phyloP scores from a whole-genome alignment of 106 monocot genomes.

The Dendrobium huoshanense region DNA sequence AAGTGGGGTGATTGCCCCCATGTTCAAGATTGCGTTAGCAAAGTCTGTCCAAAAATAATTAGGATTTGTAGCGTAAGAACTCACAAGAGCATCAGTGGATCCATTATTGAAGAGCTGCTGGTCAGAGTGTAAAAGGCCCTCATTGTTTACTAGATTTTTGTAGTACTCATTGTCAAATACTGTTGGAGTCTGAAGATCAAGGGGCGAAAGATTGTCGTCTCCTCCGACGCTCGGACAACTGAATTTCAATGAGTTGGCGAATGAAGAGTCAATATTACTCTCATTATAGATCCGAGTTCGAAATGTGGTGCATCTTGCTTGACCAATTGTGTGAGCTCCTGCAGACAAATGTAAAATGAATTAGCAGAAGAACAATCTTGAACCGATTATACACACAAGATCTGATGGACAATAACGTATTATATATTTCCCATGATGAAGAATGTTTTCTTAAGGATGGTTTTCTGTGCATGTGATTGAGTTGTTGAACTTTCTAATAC shows the following conservation, averaged over 20 bases:
- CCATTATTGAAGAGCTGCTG: constrained; percentile 40
- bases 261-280: constrained; percentile 33
- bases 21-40: constrained; percentile 17
- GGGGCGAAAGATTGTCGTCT: constrained; percentile 29
- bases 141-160: constrained; percentile 22
- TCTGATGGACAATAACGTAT: too few relatives aligned
- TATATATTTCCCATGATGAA: too few relatives aligned
- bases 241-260: constrained; percentile 17
- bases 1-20: constrained; percentile 34
- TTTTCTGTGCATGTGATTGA: background rate
- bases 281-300: constrained; percentile 41
- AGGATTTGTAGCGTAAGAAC: constrained; percentile 14
- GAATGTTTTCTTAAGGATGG: background rate
- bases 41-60: constrained; percentile 25
- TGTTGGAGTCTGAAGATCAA: constrained; percentile 21
- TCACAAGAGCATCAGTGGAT: constrained; percentile 24
- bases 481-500: background rate
- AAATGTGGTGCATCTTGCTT: constrained; percentile 36
- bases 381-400: too few relatives aligned
- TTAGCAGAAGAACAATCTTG: too few relatives aligned
- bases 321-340: constrained; percentile 52
- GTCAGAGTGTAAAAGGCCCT: constrained; percentile 45
- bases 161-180: constrained; percentile 38
- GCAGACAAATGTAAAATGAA: background rate
- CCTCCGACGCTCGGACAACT: constrained; percentile 33